A percentile compares a stretch with the other conserved stretches of the same genome.
Conservation (phyloP, 2,329 filamentous ascomycete genomes). For the Cercospora sesami region DNA sequence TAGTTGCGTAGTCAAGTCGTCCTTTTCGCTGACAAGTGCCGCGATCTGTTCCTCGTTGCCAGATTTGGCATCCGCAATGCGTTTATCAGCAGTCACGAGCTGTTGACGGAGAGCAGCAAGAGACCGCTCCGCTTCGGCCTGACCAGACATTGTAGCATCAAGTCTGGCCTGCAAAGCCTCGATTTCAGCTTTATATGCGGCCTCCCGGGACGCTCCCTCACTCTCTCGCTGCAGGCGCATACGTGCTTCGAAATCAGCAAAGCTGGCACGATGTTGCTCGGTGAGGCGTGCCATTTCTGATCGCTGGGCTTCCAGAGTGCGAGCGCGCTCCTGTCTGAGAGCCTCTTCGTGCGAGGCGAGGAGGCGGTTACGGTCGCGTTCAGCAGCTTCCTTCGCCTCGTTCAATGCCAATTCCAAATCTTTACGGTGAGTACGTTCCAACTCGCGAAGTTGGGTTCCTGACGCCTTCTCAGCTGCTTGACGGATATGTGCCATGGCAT, state of each 20-base stretch:
- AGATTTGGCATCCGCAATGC: constrained; percentile 23
- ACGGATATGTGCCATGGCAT: constrained; percentile 29
- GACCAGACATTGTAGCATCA: constrained; percentile 32
- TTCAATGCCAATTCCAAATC: constrained; percentile 23
- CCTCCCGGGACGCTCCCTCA: constrained; percentile 19
- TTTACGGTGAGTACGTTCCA: constrained; percentile 28
- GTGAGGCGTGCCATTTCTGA: constrained; percentile 21
- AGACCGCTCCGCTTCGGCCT: constrained; percentile 30
- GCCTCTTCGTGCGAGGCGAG: constrained; percentile 15
- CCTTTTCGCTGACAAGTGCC: constrained; percentile 23
- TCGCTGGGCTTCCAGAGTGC: constrained; percentile 19
- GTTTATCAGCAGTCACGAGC: constrained; percentile 26
- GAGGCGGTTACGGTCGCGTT: constrained; percentile 18
- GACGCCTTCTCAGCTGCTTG: constrained; percentile 26
- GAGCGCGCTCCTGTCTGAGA: constrained; percentile 9
- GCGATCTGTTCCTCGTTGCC: constrained; percentile 21
- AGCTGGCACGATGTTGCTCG: constrained; percentile 17
- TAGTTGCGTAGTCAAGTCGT: constrained; percentile 26
- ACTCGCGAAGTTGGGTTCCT: constrained; percentile 23
- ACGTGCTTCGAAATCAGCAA: constrained; percentile 22
- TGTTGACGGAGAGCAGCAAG: constrained; percentile 27
- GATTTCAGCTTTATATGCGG: constrained; percentile 22
- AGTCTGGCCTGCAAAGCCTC: constrained; percentile 31
- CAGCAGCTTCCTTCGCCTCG: constrained; percentile 16
- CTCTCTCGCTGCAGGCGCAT: constrained; percentile 17